A percentile compares a stretch with the other conserved stretches of the same genome.
Conservation (phyloP, 2,329 filamentous ascomycete species). For the Aspergillus melleus region DNA sequence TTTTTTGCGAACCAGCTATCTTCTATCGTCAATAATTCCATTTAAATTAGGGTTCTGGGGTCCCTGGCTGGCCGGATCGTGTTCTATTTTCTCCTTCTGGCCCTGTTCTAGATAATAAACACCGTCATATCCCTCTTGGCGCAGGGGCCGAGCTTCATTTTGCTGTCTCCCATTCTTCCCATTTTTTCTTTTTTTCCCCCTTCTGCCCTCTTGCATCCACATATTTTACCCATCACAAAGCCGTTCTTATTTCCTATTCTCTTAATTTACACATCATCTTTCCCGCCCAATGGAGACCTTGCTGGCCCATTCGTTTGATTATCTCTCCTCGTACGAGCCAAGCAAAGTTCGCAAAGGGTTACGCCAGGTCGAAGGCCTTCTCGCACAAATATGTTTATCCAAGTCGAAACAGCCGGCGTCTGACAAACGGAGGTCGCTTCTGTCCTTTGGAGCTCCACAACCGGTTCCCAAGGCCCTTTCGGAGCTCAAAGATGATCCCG, state of each 20-base stretch:
- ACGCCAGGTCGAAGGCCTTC: constrained; percentile 87
- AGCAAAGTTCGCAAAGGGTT: constrained; percentile 90
- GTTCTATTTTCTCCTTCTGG: constrained; percentile 8
- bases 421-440: constrained; percentile 45
- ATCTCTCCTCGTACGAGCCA: constrained; percentile 88
- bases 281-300: constrained; percentile 74
- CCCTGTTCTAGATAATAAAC: constrained; percentile 9
- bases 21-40: constrained; percentile 6
- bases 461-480: constrained; percentile 62
- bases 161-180: neutral
- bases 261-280: constrained; percentile 1
- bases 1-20: constrained; percentile 5
- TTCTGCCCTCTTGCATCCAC: neutral
- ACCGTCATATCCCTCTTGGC: constrained; percentile 7
- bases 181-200: neutral
- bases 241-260: neutral
- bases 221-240: neutral
- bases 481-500: constrained; percentile 76
- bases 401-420: constrained; percentile 39
- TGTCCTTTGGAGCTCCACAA: constrained; percentile 40
- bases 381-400: constrained; percentile 91
- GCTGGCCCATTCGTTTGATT: constrained; percentile 91
- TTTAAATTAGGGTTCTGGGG: constrained; percentile 6
- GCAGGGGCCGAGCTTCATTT: constrained; percentile 1
- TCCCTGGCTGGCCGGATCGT: constrained; percentile 2